Percentiles rank a stretch among this genome's conserved stretches.
phyloP scores from a whole-genome alignment of 345 rosid genomes.

The Lepidium didymum region DNA sequence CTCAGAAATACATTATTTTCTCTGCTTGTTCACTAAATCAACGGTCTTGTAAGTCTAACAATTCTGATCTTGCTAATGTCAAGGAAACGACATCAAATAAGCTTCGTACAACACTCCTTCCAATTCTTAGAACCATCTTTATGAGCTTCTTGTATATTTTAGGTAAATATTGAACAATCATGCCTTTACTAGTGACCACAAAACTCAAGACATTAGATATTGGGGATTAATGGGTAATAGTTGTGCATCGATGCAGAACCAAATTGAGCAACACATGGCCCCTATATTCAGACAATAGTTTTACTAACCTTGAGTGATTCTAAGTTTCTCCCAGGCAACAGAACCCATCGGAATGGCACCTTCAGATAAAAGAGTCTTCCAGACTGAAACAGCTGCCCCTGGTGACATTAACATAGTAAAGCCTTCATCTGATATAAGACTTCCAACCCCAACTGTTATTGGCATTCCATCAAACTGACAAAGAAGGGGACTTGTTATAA shows the following conservation, averaged over 20 bases:
- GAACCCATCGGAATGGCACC: conserved; percentile 90
- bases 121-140: neutral
- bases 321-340: conserved; percentile 86
- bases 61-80: neutral
- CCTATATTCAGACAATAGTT: neutral
- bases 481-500: neutral
- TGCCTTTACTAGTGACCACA: neutral
- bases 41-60: neutral
- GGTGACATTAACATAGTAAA: conserved; percentile 71
- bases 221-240: neutral
- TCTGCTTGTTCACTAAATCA: neutral
- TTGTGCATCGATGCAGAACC: neutral
- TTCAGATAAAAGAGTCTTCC: conserved; percentile 65
- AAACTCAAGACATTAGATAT: neutral
- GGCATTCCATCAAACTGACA: conserved; percentile 74
- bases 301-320: conserved; percentile 60
- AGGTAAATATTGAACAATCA: neutral
- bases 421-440: conserved; percentile 62
- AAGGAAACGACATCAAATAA: neutral
- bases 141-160: neutral
- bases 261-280: neutral
- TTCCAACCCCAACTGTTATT: conserved; percentile 72
- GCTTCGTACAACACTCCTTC: neutral
- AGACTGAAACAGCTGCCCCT: conserved; percentile 59
- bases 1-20: neutral